Conservation (phyloP, 2,329 filamentous ascomycete species). For the Stagonosporopsis vannaccii region DNA sequence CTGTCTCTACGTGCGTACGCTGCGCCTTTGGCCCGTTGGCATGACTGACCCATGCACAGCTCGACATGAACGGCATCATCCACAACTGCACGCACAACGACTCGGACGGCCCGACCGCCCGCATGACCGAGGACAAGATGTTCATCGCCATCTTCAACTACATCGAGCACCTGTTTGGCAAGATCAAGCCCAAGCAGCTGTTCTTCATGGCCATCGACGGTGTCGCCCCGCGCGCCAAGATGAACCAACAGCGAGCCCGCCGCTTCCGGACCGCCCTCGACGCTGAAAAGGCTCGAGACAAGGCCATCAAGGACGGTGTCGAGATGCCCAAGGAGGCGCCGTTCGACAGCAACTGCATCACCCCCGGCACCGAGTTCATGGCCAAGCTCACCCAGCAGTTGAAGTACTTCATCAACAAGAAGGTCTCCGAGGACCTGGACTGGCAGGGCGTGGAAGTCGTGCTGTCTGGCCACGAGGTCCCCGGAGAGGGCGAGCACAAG, state of each 20-base stretch:
- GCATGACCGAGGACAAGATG: constrained; percentile 97
- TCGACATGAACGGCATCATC: constrained; percentile 99
- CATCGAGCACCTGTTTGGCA: constrained; percentile 97
- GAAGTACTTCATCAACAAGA: constrained; percentile 99
- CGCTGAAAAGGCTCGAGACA: constrained; percentile 86
- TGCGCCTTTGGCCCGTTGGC: not conserved
- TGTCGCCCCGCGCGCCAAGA: constrained; percentile 96
- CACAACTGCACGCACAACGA: constrained; percentile 99
- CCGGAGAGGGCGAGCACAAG: constrained; percentile 98
- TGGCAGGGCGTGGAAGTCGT: constrained; percentile 98
- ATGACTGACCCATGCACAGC: constrained; percentile 52
- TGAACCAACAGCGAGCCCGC: constrained; percentile 98
- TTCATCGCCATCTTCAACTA: constrained; percentile 99
- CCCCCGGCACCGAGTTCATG: constrained; percentile 97
- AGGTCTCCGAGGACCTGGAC: constrained; percentile 93
- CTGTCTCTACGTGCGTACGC: constrained; percentile 77
- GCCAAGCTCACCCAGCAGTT: constrained; percentile 91
- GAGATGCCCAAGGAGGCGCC: constrained; percentile 94
- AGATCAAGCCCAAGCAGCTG: constrained; percentile 97
- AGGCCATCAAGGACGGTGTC: constrained; percentile 86
- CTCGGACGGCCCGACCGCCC: constrained; percentile 87
- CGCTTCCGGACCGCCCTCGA: constrained; percentile 95
- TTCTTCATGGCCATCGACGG: constrained; percentile 99
- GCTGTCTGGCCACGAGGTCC: constrained; percentile 95
- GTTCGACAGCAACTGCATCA: constrained; percentile 99